Evolutionary conservation across 306 rosid genomes (phyloP).

Genomic region (Ceratonia siliqua): DNA sequence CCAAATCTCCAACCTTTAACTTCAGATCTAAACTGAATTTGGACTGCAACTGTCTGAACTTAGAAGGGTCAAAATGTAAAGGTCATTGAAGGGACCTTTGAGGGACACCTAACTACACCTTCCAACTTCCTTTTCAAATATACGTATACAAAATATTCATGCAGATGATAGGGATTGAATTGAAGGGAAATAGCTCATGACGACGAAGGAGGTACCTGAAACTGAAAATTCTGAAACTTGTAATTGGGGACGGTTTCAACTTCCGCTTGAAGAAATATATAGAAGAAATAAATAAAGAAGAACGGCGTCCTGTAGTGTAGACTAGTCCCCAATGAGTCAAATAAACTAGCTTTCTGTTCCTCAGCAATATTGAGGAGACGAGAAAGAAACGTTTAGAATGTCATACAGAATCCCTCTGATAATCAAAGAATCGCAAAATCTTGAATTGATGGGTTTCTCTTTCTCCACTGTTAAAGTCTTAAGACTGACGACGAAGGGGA

Average conservation of each 20-base stretch:
- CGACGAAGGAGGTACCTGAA: slow-evolving; percentile 35
- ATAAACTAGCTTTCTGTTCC: neutral
- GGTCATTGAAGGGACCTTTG: slow-evolving; percentile 19
- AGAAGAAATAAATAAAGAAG: neutral
- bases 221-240: slow-evolving; percentile 8
- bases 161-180: neutral
- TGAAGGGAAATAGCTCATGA: neutral
- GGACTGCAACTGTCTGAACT: neutral
- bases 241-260: slow-evolving; percentile 34
- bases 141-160: neutral
- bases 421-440: neutral
- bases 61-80: slow-evolving; percentile 31
- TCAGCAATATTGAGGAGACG: neutral
- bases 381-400: neutral
- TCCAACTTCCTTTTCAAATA: too few species aligned
- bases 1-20: slow-evolving; percentile 26
- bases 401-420: neutral
- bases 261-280: neutral
- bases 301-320: neutral
- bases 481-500: neutral
- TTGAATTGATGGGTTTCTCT: neutral
- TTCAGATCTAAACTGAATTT: slow-evolving; percentile 34
- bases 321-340: neutral
- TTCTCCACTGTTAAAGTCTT: neutral
- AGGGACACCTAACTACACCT: neutral